Base-by-base conservation (phyloP, 495 filamentous ascomycete species). In the Aspergillus diversus region DNA sequence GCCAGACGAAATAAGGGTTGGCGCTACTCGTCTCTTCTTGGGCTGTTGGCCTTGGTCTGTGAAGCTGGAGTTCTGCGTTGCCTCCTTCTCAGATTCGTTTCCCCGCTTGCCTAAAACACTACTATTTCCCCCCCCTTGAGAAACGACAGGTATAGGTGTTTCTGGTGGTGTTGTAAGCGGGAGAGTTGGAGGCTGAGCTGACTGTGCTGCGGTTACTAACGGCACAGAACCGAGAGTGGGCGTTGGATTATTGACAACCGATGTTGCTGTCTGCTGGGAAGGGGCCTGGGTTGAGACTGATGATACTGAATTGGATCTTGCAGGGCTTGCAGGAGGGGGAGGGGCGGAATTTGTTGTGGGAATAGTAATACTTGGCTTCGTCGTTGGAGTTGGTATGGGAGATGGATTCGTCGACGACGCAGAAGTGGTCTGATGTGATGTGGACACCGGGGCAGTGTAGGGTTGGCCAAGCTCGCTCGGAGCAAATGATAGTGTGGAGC, bases 401-500 rank as follows among this genome's bases (percentile, higher is more conserved):
- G 88, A 89, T 55, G 83, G 81, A 63, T 89, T 87, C 7, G 75
- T 80, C 21, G 83, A 84, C 9, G 86, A 72, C 39, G 77, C 73
- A 11, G 81, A 74, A 35, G 64, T 65, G 15, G 70, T 71, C 43
- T 83, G 79, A 49, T 86, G 82, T 7, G 77, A 67, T 17, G 78
- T 80, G 5, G 87, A 81, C 11, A 86, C 71, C 11, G 89, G 81
- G 9, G 90, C 90, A 11, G 85, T 89, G 73, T 97, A 97, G 13
- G 85, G 73, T 66, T 93, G 87, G n/a, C 96, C 96, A 7, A 99
- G 79, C 71, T 99, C 96, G 17, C 91, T 91, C 5, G 89, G 80
- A 7, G 84, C 73, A 72, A 99, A 99, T 0, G 92, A 86, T 27
- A 99, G 80, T 0, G 91, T 88, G 0, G 96, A 99, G 70, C 96